Evolutionary conservation across 2,329 filamentous ascomycete genomes (phyloP), one percentile per base, ranked within the genome.

Genomic region (Ceratocystis destructans): DNA sequence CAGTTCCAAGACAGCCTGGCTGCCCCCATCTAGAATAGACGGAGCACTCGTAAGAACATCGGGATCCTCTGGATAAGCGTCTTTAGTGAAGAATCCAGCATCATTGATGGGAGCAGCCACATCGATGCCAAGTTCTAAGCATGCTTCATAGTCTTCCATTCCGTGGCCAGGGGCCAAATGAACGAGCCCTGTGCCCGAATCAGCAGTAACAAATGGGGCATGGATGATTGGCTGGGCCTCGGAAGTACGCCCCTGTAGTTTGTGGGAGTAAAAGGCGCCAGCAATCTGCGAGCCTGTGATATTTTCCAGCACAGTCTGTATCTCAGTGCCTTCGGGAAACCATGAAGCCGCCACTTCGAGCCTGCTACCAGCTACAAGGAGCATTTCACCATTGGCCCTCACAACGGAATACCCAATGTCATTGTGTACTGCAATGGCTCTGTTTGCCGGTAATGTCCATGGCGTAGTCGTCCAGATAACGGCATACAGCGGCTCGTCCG

Each of bases 391-490:
- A 0, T 78, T 78, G 1, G 82, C 78, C 65, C 80, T 77, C 46
- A 95, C 77, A 22, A 96, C 75, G 3, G 80, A 79, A 73, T 97
- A 99, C 55, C 84, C 78, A 68, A 97, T 76, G 48, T 89, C 84
- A 5, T 83, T 78, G 71, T 90, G 85, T 45, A 97, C 82, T 1
- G 90, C 92, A 73, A 99, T 91, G 0, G 90, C 92, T 73, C 85
- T 85, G 74, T 99, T 99, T 1, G 93, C 92, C 0, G 94, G 93
- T 4, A 99, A 79, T 0, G 94, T 99, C 94, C 94, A 99, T 0
- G 94, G 94, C 0, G 94, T 99, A 0, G 94, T 99, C 1, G 94
- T 99, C 94, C 94, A 99, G 64, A 97, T 89, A n/a, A 94, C 82
- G n/a, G 88, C 90, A 73, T 82, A 87, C 10, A 96, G 73, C 4